Base-by-base conservation (phyloP, 371 early-diverging fungal genomes). In the Apophysomyces elegans region DNA sequence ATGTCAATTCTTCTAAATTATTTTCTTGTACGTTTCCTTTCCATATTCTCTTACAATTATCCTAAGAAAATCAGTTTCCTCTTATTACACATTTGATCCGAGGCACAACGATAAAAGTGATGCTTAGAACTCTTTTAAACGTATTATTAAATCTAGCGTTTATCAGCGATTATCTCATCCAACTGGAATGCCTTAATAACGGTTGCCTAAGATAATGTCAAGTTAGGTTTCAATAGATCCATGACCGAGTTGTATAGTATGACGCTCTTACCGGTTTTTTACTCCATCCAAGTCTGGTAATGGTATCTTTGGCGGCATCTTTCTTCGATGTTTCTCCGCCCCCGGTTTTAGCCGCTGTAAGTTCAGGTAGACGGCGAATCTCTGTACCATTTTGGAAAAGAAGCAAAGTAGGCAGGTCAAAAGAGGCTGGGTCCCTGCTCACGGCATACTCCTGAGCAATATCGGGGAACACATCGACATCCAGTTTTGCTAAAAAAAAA, bases 221-320 rank as follows among this genome's bases (percentile, higher is more conserved):
- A 26, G 32, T 26, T 26, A 26, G 32, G 32, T 26, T 26, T 26
- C 32, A 26, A 26, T 26, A 26, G 32, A 26, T 26, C 32, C 2
- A 26, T 26, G 32, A 26, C 2, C 32, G 32, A 26, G 32, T 26
- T 26, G 32, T 26, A 26, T 26, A 26, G 32, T 26, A 26, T 14
- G 26, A 37, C 41, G 14, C 36, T 37, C 14, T 78, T 74, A 80
- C 84, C 26, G 76, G 71, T 36, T 73, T 77, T 45, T 80, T 78
- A 43, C 73, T 78, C 84, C 84, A 83, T 37, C 80, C 84, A 16
- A 83, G 70, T 18, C 81, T 72, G 13, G 78, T 79, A 45, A 83
- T 83, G 8, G 80, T 78, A 66, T 83, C 75, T 41, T 83, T 83
- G 5, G 79, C 75, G 12, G 68, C 68, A 64, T 67, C 67, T 56